These are phyloP conservation scores for Theobroma grandiflorum DNA, from an alignment of 441 rosid genomes.

Conservation along the genomic window DNA sequence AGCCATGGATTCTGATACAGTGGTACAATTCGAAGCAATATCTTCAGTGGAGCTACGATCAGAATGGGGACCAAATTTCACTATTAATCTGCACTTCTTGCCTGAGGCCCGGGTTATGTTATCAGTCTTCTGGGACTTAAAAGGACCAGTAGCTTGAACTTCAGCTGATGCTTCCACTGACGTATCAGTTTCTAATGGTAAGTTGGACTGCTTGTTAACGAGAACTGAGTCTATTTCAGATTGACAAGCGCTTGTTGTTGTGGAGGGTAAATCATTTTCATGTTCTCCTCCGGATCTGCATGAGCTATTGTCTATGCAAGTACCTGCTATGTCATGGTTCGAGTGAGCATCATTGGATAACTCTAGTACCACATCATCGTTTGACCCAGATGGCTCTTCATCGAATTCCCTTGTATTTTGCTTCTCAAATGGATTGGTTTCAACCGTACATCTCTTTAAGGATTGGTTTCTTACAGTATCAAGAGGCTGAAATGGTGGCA, in stretches of 20 bases:
- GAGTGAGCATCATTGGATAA: conserved; percentile 42
- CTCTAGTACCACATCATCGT: conserved; percentile 33
- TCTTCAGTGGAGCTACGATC: conserved; percentile 72
- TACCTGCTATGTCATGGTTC: conserved; percentile 36
- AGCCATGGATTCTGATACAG: conserved; percentile 79
- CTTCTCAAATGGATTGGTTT: conserved; percentile 40
- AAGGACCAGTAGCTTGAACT: conserved; percentile 42
- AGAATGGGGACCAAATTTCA: conserved; percentile 69
- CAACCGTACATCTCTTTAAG: conserved; percentile 43
- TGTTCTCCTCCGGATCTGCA: conserved; percentile 57
- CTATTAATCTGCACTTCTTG: conserved; percentile 80
- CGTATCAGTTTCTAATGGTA: conserved; percentile 37
- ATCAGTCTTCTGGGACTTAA: conserved; percentile 45
- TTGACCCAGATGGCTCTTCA: conserved; percentile 42
- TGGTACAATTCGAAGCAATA: conserved; percentile 63
- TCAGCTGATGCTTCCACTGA: conserved; percentile 43
- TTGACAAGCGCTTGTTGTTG: conserved; percentile 55
- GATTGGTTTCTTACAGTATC: conserved; percentile 54
- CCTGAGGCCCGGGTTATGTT: conserved; percentile 43
- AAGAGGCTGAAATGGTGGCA: conserved; percentile 82
- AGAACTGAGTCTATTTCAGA: conserved; percentile 62
- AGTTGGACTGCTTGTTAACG: conserved; percentile 47
- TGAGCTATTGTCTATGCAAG: conserved; percentile 50
- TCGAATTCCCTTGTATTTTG: conserved; percentile 32
- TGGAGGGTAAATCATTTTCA: conserved; percentile 66